Percentiles rank a stretch among this genome's conserved stretches.
Evolutionary conservation across 176 grass and related monocot species (phyloP).

Genomic region (Zoysia pacifica): DNA sequence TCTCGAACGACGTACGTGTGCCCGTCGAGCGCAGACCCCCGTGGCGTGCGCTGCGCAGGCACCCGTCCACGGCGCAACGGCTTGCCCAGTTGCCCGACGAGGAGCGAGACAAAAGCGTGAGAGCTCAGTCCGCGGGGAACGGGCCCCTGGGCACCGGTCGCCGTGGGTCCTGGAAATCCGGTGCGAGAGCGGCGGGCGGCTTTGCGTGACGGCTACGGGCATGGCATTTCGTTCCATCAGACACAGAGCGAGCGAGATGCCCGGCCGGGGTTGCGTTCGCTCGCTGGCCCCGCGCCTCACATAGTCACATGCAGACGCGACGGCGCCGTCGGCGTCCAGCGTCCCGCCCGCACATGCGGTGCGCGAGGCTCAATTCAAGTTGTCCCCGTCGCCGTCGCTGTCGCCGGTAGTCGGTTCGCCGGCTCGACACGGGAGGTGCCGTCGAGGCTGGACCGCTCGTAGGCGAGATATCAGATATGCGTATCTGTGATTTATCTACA

Average conservation of each 20-base stretch:
- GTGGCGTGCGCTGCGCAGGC: not conserved
- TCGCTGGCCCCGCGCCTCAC: not conserved
- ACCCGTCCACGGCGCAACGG: not conserved
- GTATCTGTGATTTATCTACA: slow-evolving; percentile 10
- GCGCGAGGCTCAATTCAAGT: not conserved
- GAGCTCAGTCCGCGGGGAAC: not conserved
- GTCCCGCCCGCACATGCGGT: slow-evolving; percentile 26
- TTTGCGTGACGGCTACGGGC: slow-evolving; percentile 17
- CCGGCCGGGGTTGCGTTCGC: not conserved
- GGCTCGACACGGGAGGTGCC: slow-evolving; percentile 13
- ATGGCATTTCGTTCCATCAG: not conserved
- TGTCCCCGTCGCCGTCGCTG: slow-evolving; percentile 11
- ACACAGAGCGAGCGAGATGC: not conserved
- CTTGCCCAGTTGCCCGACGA: not conserved
- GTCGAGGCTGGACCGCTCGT: not conserved
- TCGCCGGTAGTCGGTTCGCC: not conserved
- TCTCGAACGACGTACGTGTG: too few species aligned
- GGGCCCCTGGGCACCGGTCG: not conserved
- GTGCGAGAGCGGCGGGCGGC: slow-evolving; percentile 13
- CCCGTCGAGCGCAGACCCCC: not conserved
- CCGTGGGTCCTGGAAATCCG: not conserved
- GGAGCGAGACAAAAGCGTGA: not conserved
- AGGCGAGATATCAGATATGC: slow-evolving; percentile 6
- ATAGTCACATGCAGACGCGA: slow-evolving; percentile 4
- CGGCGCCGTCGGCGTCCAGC: slow-evolving; percentile 25